Base-by-base conservation (phyloP, 176 grass and related monocot genomes). In the Carex kokanica region DNA sequence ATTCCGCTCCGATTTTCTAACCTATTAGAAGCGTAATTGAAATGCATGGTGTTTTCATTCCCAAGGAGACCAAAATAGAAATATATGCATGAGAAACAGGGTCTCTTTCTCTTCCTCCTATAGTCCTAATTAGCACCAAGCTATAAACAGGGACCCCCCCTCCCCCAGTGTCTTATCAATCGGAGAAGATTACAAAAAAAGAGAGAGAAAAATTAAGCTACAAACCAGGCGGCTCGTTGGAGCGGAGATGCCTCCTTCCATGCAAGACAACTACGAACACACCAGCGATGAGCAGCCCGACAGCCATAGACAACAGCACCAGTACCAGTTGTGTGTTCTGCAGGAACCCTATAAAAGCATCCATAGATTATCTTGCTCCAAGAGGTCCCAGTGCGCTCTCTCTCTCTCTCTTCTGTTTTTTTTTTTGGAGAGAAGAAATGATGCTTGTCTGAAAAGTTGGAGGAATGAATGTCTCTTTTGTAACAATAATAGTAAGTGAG, bases 221-320 rank as follows among this genome's bases (percentile, higher is more conserved):
- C 60, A 29, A 62, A 90, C 88, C 88, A 10, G 88, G 88, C 14
- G 85, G 84, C 25, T 38, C 16, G 16, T 84, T 90, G 17, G 45
- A 80, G 32, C 21, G 59, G 61, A 23, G 41, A 6, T 20, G n/a
- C 61, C 43, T 62, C 24, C 61, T 59, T 16, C 61, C 13, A 32
- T 67, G 2, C 14, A 43, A 7, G 0, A 41, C 59, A 52, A 53
- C 61, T 5, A 75, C 41, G 41, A 86, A 2, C 3, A 14, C 84
- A 12, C 52, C 62, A 51, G 60, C 60, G 54, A 79, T 38, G 81
- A 83, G 52, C 21, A 74, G 60, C 21, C 27, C 80, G 23, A 78
- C 1, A 7, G 41, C 73, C 14, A 80, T 6, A 25, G 88, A 43
- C 9, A 32, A 38, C 8, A 78, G 60, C 12, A 52, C 23, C 3